Conservation (phyloP, 306 rosid genomes). For the Rosa multiflora region DNA sequence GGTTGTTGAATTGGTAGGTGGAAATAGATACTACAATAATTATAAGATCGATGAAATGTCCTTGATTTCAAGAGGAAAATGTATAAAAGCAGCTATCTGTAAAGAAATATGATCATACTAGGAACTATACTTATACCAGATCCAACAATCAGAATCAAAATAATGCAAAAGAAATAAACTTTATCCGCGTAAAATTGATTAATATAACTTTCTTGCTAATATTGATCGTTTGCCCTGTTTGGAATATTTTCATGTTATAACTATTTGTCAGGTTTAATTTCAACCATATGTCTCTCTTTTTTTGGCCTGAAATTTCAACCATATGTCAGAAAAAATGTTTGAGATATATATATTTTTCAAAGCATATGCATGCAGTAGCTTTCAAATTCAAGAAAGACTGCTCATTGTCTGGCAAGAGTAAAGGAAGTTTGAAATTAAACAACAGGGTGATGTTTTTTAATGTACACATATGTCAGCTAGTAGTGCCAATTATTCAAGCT, state of each 20-base stretch:
- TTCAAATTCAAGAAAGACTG: slow-evolving; percentile 35
- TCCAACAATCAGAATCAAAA: background rate
- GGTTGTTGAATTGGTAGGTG: background rate
- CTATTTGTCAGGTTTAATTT: background rate
- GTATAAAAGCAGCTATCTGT: background rate
- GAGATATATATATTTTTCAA: background rate
- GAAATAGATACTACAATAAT: background rate
- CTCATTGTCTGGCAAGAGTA: slow-evolving; percentile 23
- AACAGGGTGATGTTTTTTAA: background rate
- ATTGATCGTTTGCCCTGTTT: background rate
- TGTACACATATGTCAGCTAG: background rate
- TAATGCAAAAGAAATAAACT: background rate
- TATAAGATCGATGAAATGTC: background rate
- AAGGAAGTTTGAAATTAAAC: slow-evolving; percentile 28
- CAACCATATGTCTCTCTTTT: background rate
- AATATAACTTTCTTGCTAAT: background rate
- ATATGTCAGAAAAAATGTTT: background rate
- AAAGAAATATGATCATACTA: background rate
- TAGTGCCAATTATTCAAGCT: background rate
- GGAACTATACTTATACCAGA: background rate
- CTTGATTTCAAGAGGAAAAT: background rate
- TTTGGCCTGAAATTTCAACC: background rate
- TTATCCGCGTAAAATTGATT: background rate
- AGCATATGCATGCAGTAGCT: background rate
- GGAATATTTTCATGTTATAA: background rate